These are phyloP conservation scores for Parsonsia alboflavescens DNA, from an alignment of 257 asterid genomes.

Conservation along the genomic window DNA sequence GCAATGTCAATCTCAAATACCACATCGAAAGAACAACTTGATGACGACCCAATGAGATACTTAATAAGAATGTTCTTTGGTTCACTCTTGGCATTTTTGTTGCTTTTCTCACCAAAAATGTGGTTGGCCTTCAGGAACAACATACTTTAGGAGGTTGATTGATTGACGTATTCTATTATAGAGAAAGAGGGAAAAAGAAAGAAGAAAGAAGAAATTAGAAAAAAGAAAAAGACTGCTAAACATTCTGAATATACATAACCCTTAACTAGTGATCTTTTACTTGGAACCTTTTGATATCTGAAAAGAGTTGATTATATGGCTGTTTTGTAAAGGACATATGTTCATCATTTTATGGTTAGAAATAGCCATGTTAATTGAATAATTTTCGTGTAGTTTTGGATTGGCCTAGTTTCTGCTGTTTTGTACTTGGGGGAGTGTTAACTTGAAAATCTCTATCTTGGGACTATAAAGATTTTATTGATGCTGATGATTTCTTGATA, in stretches of 20 bases:
- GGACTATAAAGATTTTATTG: no score
- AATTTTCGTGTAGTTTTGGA: no score
- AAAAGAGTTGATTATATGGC: background rate
- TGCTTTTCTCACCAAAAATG: conserved; percentile 59
- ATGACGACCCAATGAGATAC: conserved; percentile 38
- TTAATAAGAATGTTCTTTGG: conserved; percentile 58
- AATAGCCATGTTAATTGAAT: background rate
- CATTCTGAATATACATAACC: background rate
- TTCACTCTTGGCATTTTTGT: conserved; percentile 61
- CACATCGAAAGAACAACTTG: conserved; percentile 35
- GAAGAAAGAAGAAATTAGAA: no score
- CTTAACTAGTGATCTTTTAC: background rate
- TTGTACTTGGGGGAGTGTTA: no score
- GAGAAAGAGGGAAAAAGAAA: no score
- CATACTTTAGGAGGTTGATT: conserved; percentile 8
- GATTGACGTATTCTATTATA: no score
- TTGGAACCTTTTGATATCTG: background rate
- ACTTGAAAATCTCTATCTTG: no score
- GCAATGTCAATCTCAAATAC: conserved; percentile 43
- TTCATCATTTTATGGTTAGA: background rate
- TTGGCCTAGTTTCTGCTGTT: no score
- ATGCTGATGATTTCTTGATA: no score
- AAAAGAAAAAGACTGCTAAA: background rate
- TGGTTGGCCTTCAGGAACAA: conserved; percentile 41
- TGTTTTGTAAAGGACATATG: background rate